Base-by-base conservation (phyloP, 164 flowering plant species). In the Nelumbo lutea region DNA sequence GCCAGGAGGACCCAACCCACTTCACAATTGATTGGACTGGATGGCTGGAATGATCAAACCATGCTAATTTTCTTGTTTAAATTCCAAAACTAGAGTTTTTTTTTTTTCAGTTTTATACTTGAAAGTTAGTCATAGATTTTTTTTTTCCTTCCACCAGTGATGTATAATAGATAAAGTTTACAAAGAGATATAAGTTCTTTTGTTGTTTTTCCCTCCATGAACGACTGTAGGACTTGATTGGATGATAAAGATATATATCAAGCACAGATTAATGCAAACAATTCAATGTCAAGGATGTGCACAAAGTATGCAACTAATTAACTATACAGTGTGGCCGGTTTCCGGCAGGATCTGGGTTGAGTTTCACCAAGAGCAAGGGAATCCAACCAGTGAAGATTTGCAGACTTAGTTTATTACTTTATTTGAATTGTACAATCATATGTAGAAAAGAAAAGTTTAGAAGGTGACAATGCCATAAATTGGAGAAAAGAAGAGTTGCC, bases 11-110 rank as follows among this genome's bases (percentile, higher is more conserved):
- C 81, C 81, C 1, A 79, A 79, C 72, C 81, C 81, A 5, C 79
- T 79, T 43, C 89, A 86, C 64, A 84, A 86, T 58, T 81, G 75
- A 82, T 72, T 45, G 41, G 75, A 55, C 55, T 69, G 14, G 15
- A 53, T 27, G 27, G 27, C 27, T 27, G 27, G 27, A 27, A 27
- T 0, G 57, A 53, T 53, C 57, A 13, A 11, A 4, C 48, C 48
- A 46, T 4, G 48, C 4, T 46, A 7, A 27, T 27, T 46, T 46
- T 4, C 48, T 46, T 53, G 15, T 53, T 53, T 10, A 11, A 53
- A 13, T 27, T 1, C 14, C 57, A 53, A 53, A 53, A 50, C n/a
- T 1, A 53, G 3, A 53, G 14, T 3, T 50, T 3, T 50, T 50
- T 4, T 53, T 53, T 53, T 53, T 53, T 10, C 13, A 51, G 55